phyloP scores from a whole-genome alignment of 495 filamentous ascomycete genomes.

The Aspergillus nidulans region DNA sequence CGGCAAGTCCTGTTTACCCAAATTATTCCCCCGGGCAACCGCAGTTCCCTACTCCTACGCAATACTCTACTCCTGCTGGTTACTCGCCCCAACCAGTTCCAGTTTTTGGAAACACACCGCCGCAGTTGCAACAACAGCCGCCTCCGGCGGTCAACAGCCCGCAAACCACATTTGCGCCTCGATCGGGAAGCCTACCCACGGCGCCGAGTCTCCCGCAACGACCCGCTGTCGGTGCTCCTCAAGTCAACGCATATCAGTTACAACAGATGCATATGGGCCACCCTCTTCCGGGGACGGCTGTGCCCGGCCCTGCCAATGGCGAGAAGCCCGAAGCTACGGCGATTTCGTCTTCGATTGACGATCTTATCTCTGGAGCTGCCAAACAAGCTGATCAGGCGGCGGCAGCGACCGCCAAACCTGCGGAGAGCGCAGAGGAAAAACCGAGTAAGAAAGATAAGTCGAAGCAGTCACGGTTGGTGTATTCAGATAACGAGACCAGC shows the following conservation, averaged over 20 bases:
- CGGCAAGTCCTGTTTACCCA: slow-evolving; percentile 40
- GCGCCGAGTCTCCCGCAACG: slow-evolving; percentile 61
- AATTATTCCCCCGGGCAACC: slow-evolving; percentile 33
- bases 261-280: slow-evolving; percentile 62
- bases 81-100: slow-evolving; percentile 39
- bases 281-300: slow-evolving; percentile 26
- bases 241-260: slow-evolving; percentile 55
- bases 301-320: slow-evolving; percentile 35
- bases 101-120: slow-evolving; percentile 27
- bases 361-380: slow-evolving; percentile 49
- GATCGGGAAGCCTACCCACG: slow-evolving; percentile 48
- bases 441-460: slow-evolving; percentile 60
- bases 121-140: slow-evolving; percentile 34
- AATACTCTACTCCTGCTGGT: slow-evolving; percentile 32
- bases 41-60: slow-evolving; percentile 28
- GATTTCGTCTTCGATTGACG: slow-evolving; percentile 55
- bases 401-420: slow-evolving; percentile 21
- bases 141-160: slow-evolving; percentile 39
- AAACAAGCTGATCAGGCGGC: slow-evolving; percentile 32
- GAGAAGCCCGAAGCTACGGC: slow-evolving; percentile 24
- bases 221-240: slow-evolving; percentile 54
- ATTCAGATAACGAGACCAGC: slow-evolving; percentile 70
- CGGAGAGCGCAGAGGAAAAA: slow-evolving; percentile 50
- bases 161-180: slow-evolving; percentile 38
- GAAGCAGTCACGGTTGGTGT: slow-evolving; percentile 68